These are phyloP conservation scores for Pseudogymnoascus sp. DNA, from an alignment of 2,329 filamentous ascomycete genomes.

Conservation along the genomic window DNA sequence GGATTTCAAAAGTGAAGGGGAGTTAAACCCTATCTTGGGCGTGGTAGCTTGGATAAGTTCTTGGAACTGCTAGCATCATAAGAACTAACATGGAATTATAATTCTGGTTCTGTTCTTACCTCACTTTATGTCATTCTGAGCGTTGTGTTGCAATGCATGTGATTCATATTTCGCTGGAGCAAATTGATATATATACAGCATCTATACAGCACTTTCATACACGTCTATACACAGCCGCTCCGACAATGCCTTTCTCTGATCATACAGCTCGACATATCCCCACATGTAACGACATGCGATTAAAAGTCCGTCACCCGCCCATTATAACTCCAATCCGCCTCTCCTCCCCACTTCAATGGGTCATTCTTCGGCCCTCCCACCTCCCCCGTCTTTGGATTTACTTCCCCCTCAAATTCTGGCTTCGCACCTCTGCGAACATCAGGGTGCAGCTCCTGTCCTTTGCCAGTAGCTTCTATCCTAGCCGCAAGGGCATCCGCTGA, in stretches of 20 bases:
- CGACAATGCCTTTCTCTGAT: background rate
- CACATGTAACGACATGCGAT: background rate
- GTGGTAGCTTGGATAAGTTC: background rate
- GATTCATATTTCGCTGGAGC: background rate
- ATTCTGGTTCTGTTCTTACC: background rate
- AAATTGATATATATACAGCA: background rate
- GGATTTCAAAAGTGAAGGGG: slow-evolving; percentile 4
- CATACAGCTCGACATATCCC: background rate
- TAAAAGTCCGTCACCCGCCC: slow-evolving; percentile 88
- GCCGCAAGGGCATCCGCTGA: slow-evolving; percentile 29
- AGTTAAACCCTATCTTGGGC: background rate
- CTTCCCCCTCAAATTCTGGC: slow-evolving; percentile 89
- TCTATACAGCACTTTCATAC: background rate
- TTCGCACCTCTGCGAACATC: slow-evolving; percentile 68
- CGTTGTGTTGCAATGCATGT: background rate
- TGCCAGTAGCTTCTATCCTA: slow-evolving; percentile 45
- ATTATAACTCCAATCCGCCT: slow-evolving; percentile 83
- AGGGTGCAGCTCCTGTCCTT: slow-evolving; percentile 60
- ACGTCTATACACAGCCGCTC: background rate
- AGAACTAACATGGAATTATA: background rate
- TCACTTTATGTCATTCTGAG: background rate
- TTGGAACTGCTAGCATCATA: background rate
- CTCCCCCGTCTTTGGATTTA: slow-evolving; percentile 90
- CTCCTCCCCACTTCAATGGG: slow-evolving; percentile 81
- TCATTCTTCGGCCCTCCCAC: slow-evolving; percentile 97